Evolutionary conservation across 495 filamentous ascomycete genomes (phyloP).

Genomic region (Aspergillus sclerotiicarbonarius): DNA sequence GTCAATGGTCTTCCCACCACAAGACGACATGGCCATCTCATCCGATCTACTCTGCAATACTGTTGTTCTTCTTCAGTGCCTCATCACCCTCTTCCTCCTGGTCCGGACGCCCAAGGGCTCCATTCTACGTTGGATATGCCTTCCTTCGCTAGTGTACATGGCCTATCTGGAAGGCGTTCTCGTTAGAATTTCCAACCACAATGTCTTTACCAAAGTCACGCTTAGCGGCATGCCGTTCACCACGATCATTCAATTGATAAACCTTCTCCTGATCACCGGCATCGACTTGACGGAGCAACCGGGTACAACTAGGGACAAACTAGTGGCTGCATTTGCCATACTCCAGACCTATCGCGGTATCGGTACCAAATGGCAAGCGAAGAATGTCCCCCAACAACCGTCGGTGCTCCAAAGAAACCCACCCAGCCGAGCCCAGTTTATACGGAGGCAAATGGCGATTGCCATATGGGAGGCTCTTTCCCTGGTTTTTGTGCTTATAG

Average conservation of each 20-base stretch:
- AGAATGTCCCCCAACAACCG: neutral
- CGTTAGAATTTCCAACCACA: neutral
- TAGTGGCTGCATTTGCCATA: neutral
- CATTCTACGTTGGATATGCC: neutral
- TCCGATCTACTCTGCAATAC: neutral
- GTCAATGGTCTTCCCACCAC: neutral
- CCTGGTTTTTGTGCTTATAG: neutral
- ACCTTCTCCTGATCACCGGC: constrained; percentile 3
- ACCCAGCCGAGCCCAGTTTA: neutral
- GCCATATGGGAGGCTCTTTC: neutral
- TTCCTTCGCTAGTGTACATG: neutral
- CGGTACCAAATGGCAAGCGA: constrained; percentile 14
- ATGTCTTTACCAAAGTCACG: neutral
- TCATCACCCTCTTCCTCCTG: neutral
- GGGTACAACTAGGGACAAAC: neutral
- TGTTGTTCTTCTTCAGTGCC: neutral
- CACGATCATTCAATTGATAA: neutral
- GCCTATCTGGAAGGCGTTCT: neutral
- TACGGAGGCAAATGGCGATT: constrained; percentile 1
- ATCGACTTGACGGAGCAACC: constrained; percentile 1
- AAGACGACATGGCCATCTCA: neutral
- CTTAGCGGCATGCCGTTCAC: neutral
- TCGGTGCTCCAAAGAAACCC: neutral
- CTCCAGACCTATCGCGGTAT: constrained; percentile 3
- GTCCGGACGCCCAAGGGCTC: neutral